Evolutionary conservation across 83 land plant genomes (phyloP).

Genomic region (Picea mariana): DNA sequence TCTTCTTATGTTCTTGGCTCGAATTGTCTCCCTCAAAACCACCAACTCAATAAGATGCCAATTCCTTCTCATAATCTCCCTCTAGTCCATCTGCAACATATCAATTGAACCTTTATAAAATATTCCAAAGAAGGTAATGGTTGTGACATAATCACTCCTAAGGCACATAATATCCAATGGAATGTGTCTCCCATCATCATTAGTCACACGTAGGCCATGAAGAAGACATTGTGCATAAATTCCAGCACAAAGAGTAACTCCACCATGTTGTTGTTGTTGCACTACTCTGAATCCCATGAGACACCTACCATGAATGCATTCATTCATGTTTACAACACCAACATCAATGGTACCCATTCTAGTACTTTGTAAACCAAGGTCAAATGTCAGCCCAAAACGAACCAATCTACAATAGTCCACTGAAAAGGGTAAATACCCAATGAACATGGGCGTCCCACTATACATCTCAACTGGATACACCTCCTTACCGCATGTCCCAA

Average conservation of each 20-base stretch:
- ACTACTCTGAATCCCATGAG: neutral
- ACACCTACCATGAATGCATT: neutral
- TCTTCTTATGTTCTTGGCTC: no score
- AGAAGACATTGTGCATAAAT: neutral
- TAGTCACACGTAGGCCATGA: no score
- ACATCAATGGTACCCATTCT: neutral
- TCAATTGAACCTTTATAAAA: no score
- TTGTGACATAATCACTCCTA: no score
- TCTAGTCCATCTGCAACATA: no score
- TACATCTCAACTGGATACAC: neutral
- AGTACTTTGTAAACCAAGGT: neutral
- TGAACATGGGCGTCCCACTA: neutral
- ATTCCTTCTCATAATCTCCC: no score
- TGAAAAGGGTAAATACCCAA: no score
- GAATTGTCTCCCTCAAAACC: no score
- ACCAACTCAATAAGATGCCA: no score
- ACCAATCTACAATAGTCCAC: neutral
- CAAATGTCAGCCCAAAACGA: neutral
- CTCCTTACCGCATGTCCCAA: neutral
- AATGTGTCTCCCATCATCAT: no score
- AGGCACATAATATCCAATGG: no score
- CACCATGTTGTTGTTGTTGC: neutral
- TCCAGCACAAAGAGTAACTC: neutral
- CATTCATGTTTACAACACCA: neutral
- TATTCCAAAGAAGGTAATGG: no score